A percentile compares a stretch with the other conserved stretches of the same genome.
These are phyloP conservation scores for Saururus chinensis DNA, from an alignment of 164 flowering plant genomes.

Conservation along the genomic window DNA sequence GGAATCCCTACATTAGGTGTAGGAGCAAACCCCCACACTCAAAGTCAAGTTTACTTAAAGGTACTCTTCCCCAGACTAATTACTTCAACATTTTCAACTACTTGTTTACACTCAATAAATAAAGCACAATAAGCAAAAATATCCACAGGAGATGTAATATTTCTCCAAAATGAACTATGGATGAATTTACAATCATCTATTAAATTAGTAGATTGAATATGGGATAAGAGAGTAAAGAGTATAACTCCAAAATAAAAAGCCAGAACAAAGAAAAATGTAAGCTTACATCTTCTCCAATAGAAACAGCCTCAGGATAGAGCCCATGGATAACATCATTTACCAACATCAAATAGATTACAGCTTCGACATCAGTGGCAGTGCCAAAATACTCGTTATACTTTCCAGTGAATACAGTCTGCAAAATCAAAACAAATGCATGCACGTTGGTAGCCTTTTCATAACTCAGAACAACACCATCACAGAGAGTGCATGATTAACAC, in stretches of 20 bases:
- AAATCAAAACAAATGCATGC: neutral
- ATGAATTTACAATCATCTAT: neutral
- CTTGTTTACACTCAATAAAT: neutral
- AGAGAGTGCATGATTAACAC: too few relatives aligned
- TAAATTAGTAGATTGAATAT: too few relatives aligned
- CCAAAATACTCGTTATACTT: constrained; percentile 95
- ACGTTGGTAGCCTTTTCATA: neutral
- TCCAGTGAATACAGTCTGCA: constrained; percentile 84
- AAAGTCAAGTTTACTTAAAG: too few relatives aligned
- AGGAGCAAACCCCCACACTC: too few relatives aligned
- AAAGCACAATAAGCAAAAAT: neutral
- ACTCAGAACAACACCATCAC: neutral
- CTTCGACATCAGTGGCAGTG: constrained; percentile 88
- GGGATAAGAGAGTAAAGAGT: neutral
- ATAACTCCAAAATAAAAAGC: neutral
- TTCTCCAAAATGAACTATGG: neutral
- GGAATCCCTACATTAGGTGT: too few relatives aligned
- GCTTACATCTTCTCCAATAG: constrained; percentile 96
- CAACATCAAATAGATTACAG: constrained; percentile 89
- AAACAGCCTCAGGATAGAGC: constrained; percentile 83
- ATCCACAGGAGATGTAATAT: neutral
- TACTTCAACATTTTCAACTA: too few relatives aligned
- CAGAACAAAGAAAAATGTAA: neutral
- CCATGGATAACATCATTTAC: constrained; percentile 94
- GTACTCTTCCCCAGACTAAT: too few relatives aligned